Percentiles rank a stretch among this genome's conserved stretches.
Conservation (phyloP, 2,329 filamentous ascomycete species). For the Fusarium sp. region DNA sequence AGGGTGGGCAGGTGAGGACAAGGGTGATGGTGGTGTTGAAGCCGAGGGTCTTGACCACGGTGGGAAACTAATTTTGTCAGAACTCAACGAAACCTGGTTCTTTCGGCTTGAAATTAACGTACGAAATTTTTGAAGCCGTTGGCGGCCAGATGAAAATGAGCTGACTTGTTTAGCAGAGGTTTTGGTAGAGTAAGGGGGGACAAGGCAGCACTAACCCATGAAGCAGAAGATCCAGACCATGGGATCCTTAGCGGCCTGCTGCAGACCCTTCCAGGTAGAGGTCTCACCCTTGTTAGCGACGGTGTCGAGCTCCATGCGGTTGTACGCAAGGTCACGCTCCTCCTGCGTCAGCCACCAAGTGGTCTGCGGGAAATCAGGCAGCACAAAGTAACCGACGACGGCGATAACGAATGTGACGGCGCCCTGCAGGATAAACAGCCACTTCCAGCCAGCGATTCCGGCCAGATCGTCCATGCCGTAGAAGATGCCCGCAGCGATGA, state of each 20-base stretch:
- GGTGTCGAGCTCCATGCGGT: slow-evolving; percentile 59
- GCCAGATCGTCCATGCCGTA: slow-evolving; percentile 44
- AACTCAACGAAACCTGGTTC: background rate
- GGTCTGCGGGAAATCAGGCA: slow-evolving; percentile 57
- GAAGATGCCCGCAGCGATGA: slow-evolving; percentile 60
- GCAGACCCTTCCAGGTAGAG: slow-evolving; percentile 56
- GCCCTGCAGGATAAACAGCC: slow-evolving; percentile 76
- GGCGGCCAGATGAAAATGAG: slow-evolving; percentile 50
- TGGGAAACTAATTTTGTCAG: slow-evolving; percentile 35
- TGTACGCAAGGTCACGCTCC: slow-evolving; percentile 56
- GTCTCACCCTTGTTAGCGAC: slow-evolving; percentile 57
- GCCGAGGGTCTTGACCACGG: slow-evolving; percentile 46
- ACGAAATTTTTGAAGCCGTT: slow-evolving; percentile 58
- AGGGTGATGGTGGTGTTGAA: slow-evolving; percentile 47
- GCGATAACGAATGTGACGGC: slow-evolving; percentile 51
- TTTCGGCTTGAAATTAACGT: background rate
- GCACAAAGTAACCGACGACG: slow-evolving; percentile 44
- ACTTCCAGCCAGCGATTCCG: slow-evolving; percentile 48
- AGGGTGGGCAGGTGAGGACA: slow-evolving; percentile 56
- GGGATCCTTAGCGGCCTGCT: slow-evolving; percentile 58
- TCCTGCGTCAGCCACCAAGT: slow-evolving; percentile 57
- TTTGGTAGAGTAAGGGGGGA: background rate
- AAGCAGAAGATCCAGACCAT: slow-evolving; percentile 62
- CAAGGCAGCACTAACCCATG: slow-evolving; percentile 49
- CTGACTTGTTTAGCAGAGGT: background rate